Percentiles rank a stretch among this genome's conserved stretches.
Evolutionary conservation across 108 stramenopile species (phyloP).

Genomic region (Nannochloropsis gaditana): DNA sequence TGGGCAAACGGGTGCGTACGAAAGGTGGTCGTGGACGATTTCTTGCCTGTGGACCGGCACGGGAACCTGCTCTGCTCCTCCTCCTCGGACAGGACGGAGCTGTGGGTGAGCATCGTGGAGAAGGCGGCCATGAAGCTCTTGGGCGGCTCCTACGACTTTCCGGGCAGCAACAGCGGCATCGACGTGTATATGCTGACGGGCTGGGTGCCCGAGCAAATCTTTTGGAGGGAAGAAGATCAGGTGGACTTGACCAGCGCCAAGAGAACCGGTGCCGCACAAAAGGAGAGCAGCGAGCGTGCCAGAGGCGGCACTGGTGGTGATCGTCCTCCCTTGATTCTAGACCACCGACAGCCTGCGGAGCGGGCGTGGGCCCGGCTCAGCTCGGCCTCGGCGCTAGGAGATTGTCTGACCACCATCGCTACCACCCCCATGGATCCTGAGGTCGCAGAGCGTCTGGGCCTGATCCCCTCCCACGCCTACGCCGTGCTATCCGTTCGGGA

Average conservation of each 20-base stretch:
- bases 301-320: not conserved
- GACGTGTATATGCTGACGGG: conserved; percentile 83
- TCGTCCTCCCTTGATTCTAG: conserved; percentile 1
- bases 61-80: conserved; percentile 69
- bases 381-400: conserved; percentile 66
- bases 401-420: conserved; percentile 76
- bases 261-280: not conserved
- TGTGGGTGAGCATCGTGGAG: conserved; percentile 85
- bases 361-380: conserved; percentile 71
- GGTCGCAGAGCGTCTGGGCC: conserved; percentile 64
- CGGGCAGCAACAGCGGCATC: conserved; percentile 78
- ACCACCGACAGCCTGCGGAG: conserved; percentile 54
- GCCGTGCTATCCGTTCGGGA: conserved; percentile 70
- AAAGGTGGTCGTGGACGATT: conserved; percentile 76
- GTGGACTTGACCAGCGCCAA: conserved; percentile 49
- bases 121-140: conserved; percentile 90
- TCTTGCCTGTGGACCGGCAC: conserved; percentile 66
- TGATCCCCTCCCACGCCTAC: conserved; percentile 83
- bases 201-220: conserved; percentile 84
- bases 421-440: conserved; percentile 57
- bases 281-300: not conserved
- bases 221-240: conserved; percentile 57
- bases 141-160: conserved; percentile 75
- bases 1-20: conserved; percentile 82
- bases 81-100: conserved; percentile 57